Evolutionary conservation across 116 monocot genomes (phyloP).

Genomic region (Posidonia oceanica): DNA sequence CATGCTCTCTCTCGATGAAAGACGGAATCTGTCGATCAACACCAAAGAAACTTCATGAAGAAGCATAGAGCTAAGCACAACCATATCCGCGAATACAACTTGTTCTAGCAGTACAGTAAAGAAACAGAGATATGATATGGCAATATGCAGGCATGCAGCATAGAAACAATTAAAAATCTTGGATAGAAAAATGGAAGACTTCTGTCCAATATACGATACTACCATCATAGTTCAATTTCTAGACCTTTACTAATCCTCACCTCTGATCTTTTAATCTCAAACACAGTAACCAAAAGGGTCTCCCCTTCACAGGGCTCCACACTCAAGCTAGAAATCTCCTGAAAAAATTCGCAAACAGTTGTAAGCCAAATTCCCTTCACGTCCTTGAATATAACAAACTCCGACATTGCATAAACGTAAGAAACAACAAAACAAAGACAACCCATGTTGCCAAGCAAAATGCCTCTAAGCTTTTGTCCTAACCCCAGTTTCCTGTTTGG

Average conservation of each 20-base stretch:
- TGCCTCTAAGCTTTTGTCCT: background rate
- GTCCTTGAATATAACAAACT: background rate
- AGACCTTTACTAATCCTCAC: constrained; percentile 12
- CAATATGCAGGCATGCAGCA: no score
- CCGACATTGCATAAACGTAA: background rate
- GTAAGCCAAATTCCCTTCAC: background rate
- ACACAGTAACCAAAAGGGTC: constrained; percentile 62
- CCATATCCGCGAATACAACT: no score
- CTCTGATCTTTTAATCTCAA: constrained; percentile 70
- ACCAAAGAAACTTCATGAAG: background rate
- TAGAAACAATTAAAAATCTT: no score
- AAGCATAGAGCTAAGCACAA: background rate
- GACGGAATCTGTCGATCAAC: constrained; percentile 43
- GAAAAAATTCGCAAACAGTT: background rate
- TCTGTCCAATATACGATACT: no score
- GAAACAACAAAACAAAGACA: background rate
- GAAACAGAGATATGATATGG: no score
- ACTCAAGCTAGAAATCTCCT: constrained; percentile 95
- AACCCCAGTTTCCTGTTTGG: constrained; percentile 66
- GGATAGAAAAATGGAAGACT: no score
- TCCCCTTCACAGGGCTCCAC: constrained; percentile 82
- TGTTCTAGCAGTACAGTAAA: no score
- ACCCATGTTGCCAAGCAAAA: background rate
- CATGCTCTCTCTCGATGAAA: constrained; percentile 85
- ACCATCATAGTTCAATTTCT: no score